Percentiles rank a stretch among this genome's conserved stretches.
Conservation (phyloP, 2,329 filamentous ascomycete species). For the Leptographium radiaticola region DNA sequence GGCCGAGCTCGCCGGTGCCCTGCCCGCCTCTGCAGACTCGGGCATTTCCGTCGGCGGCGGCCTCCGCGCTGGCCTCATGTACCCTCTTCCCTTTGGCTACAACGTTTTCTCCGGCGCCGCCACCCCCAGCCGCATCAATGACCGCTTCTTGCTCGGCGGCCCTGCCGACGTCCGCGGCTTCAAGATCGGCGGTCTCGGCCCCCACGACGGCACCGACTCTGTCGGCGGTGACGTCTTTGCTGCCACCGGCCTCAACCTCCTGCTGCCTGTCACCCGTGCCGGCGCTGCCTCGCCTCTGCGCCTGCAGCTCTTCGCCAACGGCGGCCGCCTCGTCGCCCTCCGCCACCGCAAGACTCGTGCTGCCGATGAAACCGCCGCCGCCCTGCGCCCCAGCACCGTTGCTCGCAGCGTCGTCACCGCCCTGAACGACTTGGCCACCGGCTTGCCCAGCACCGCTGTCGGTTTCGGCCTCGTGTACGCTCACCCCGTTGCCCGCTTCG, state of each 20-base stretch:
- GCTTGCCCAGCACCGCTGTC: conserved; percentile 71
- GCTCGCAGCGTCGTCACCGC: conserved; percentile 44
- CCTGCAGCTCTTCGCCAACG: conserved; percentile 84
- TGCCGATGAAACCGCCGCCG: conserved; percentile 18
- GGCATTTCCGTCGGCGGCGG: conserved; percentile 76
- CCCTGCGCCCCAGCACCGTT: conserved; percentile 29
- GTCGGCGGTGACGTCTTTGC: conserved; percentile 88
- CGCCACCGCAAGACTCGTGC: conserved; percentile 25
- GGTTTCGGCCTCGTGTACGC: conserved; percentile 90
- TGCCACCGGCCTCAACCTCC: conserved; percentile 73
- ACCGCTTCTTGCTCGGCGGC: conserved; percentile 89
- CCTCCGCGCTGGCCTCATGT: conserved; percentile 69
- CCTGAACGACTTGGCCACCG: conserved; percentile 56
- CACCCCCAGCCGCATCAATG: conserved; percentile 68
- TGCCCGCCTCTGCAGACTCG: conserved; percentile 39
- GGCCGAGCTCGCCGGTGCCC: conserved; percentile 62
- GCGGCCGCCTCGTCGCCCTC: conserved; percentile 70
- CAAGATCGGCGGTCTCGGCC: conserved; percentile 76
- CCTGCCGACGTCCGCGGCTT: conserved; percentile 93
- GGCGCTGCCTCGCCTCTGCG: conserved; percentile 75
- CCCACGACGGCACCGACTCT: conserved; percentile 72
- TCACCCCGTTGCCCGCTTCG: conserved; percentile 83
- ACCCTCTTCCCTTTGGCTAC: conserved; percentile 59
- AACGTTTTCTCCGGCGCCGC: conserved; percentile 34
- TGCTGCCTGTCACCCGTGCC: conserved; percentile 71